Conservation (phyloP, 179 eudicot species). For the Pouteria campechiana region DNA sequence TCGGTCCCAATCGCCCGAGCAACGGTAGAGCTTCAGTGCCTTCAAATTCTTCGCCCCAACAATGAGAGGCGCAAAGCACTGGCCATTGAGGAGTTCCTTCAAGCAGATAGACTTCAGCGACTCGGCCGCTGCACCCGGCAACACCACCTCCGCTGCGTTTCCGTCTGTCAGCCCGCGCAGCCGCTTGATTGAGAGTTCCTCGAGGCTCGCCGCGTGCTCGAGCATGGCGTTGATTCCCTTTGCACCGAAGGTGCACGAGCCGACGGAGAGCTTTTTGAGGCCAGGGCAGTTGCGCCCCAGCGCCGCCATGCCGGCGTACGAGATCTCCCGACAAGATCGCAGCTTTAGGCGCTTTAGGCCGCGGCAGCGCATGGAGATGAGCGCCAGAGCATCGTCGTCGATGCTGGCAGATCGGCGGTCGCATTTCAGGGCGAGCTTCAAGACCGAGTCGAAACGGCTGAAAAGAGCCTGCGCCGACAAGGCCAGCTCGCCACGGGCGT, state of each 20-base stretch:
- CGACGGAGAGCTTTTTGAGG: conserved; percentile 57
- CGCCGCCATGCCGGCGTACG: conserved; percentile 41
- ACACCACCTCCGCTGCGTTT: conserved; percentile 27
- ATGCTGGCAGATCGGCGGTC: conserved; percentile 64
- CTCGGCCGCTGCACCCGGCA: conserved; percentile 36
- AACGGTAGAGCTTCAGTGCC: conserved; percentile 50
- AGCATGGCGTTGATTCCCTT: conserved; percentile 56
- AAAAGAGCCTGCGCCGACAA: conserved; percentile 21
- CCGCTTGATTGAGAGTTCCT: conserved; percentile 73
- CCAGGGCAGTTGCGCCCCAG: conserved; percentile 48
- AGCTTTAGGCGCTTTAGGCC: conserved; percentile 64
- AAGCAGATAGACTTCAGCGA: conserved; percentile 49
- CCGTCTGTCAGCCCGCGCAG: conserved; percentile 44
- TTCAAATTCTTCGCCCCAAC: conserved; percentile 51
- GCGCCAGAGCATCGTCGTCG: conserved; percentile 39
- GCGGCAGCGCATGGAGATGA: conserved; percentile 39
- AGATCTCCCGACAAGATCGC: conserved; percentile 54
- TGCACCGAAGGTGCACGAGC: conserved; percentile 68
- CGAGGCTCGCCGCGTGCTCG: conserved; percentile 37
- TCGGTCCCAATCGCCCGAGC: conserved; percentile 86
- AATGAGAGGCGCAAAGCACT: conserved; percentile 60
- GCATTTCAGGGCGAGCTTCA: conserved; percentile 67
- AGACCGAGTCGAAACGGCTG: conserved; percentile 58
- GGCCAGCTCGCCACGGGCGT: conserved; percentile 35
- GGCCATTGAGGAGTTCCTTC: conserved; percentile 69